These are phyloP conservation scores for Talaromyces rugulosus DNA, from an alignment of 2,329 filamentous ascomycete species.

Conservation along the genomic window DNA sequence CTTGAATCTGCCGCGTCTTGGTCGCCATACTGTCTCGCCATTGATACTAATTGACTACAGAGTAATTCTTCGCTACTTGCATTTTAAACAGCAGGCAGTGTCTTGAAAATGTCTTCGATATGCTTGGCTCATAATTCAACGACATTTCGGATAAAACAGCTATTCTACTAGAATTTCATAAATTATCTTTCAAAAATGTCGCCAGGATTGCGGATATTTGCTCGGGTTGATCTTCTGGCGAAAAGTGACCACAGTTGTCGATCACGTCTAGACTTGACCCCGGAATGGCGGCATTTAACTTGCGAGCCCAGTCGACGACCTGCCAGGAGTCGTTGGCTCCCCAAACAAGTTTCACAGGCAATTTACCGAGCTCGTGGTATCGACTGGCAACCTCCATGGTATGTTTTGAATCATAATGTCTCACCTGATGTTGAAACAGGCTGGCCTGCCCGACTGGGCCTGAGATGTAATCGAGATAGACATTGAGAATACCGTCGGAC, in stretches of 20 bases:
- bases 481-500: slow-evolving; percentile 18
- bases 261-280: slow-evolving; percentile 24
- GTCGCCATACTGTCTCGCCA: too few species aligned
- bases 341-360: slow-evolving; percentile 28
- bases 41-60: not conserved
- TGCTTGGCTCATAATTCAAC: not conserved
- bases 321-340: slow-evolving; percentile 30
- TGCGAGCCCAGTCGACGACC: slow-evolving; percentile 28
- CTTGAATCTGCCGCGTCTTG: too few species aligned
- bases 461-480: slow-evolving; percentile 29
- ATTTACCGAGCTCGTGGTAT: slow-evolving; percentile 19
- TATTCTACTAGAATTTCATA: not conserved
- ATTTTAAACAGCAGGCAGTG: not conserved
- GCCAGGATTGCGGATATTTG: slow-evolving; percentile 5
- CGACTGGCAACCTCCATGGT: slow-evolving; percentile 26
- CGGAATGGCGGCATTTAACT: slow-evolving; percentile 26
- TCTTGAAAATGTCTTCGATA: not conserved
- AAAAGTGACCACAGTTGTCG: slow-evolving; percentile 28
- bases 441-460: slow-evolving; percentile 29
- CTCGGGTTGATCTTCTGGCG: slow-evolving; percentile 26
- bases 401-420: slow-evolving; percentile 31
- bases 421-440: slow-evolving; percentile 31
- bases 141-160: not conserved
- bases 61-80: not conserved
- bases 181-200: not conserved